Evolutionary conservation across 192 early-diverging fungal genomes (phyloP).

Genomic region (Backusella tarrabulga): DNA sequence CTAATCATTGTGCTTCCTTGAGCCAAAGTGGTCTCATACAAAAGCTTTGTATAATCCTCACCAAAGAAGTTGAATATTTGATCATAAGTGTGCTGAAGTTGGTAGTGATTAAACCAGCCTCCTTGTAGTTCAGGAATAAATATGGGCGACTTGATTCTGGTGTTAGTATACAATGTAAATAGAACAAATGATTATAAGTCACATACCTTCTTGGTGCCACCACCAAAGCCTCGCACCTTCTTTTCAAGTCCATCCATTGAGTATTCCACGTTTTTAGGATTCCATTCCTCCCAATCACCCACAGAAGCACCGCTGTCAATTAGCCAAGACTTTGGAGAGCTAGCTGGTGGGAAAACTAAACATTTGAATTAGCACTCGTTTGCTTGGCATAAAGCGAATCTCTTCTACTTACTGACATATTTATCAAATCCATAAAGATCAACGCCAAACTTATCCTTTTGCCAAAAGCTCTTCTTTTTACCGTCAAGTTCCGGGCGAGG

Average conservation of each 20-base stretch:
- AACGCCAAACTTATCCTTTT: conserved; percentile 59
- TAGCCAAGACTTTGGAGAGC: conserved; percentile 49
- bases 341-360: conserved; percentile 54
- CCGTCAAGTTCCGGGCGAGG: conserved; percentile 20
- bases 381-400: not conserved
- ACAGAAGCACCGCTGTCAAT: conserved; percentile 33
- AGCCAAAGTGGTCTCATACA: conserved; percentile 61
- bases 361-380: not conserved
- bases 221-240: conserved; percentile 65
- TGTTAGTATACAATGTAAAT: not conserved
- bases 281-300: conserved; percentile 57
- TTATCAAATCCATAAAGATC: conserved; percentile 84
- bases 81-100: conserved; percentile 61
- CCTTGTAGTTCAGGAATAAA: conserved; percentile 80
- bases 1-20: conserved; percentile 65
- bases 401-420: conserved; percentile 56
- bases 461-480: conserved; percentile 23
- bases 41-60: conserved; percentile 59
- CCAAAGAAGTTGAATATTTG: conserved; percentile 70
- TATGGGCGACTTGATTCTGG: conserved; percentile 50
- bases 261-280: conserved; percentile 41
- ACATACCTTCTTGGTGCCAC: conserved; percentile 52
- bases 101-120: conserved; percentile 79
- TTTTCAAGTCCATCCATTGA: conserved; percentile 63
- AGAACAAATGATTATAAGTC: too few species aligned